Percentiles rank a stretch among this genome's conserved stretches.
Evolutionary conservation across 2,329 filamentous ascomycete species (phyloP).

Genomic region (Geosmithia putterillii): DNA sequence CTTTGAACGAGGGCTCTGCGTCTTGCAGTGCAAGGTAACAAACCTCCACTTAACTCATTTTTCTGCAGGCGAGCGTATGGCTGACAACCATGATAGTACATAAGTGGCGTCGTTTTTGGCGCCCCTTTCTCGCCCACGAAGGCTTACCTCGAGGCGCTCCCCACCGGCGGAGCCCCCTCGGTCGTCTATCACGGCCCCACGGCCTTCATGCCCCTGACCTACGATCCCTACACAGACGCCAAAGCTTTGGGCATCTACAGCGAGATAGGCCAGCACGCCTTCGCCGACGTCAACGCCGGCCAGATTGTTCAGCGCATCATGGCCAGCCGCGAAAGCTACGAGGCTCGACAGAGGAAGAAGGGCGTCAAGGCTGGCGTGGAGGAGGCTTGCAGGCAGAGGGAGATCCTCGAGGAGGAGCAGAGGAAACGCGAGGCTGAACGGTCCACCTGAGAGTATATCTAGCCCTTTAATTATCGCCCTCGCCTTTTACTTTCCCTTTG

Average conservation of each 20-base stretch:
- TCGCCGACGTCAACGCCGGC: constrained; percentile 78
- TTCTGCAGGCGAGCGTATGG: constrained; percentile 4
- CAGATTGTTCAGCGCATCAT: constrained; percentile 88
- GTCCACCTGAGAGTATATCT: background rate
- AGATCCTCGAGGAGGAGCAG: constrained; percentile 50
- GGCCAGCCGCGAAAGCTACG: constrained; percentile 75
- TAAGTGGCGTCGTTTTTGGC: constrained; percentile 78
- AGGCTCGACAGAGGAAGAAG: constrained; percentile 83
- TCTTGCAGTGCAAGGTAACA: constrained; percentile 80
- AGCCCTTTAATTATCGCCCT: too few relatives aligned
- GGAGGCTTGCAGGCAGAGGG: constrained; percentile 47
- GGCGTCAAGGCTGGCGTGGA: constrained; percentile 75
- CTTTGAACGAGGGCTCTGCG: constrained; percentile 88
- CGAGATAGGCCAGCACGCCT: constrained; percentile 65
- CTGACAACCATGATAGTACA: constrained; percentile 44
- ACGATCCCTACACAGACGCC: constrained; percentile 70
- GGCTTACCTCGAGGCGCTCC: constrained; percentile 62
- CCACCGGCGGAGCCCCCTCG: constrained; percentile 54
- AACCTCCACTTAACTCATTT: background rate
- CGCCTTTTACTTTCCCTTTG: background rate
- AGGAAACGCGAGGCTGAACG: constrained; percentile 30
- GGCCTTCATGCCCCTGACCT: constrained; percentile 69
- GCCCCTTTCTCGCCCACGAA: constrained; percentile 80
- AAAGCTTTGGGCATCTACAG: constrained; percentile 76
- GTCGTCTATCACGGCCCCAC: constrained; percentile 96